Evolutionary conservation across 352 stramenopile species (phyloP).

Genomic region (Phytophthora hybrid): DNA sequence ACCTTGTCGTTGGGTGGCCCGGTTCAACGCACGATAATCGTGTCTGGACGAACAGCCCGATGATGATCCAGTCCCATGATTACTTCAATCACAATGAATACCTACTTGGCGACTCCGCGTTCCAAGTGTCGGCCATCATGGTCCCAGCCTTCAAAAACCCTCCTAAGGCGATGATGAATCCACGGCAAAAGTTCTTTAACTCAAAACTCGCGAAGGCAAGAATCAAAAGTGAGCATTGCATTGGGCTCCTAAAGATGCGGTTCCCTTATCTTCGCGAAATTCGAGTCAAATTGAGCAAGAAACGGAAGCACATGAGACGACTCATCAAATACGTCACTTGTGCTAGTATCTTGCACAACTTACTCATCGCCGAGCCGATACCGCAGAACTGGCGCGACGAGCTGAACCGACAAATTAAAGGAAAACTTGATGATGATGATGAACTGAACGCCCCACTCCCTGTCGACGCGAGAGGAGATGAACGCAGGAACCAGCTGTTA

Average conservation of each 20-base stretch:
- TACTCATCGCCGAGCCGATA: constrained; percentile 27
- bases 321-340: constrained; percentile 28
- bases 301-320: constrained; percentile 23
- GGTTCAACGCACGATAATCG: constrained; percentile 36
- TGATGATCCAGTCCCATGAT: not conserved
- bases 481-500: constrained; percentile 18
- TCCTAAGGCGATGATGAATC: constrained; percentile 13
- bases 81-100: constrained; percentile 33
- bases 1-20: constrained; percentile 33
- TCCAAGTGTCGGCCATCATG: constrained; percentile 27
- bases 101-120: constrained; percentile 32
- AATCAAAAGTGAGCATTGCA: constrained; percentile 40
- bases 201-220: constrained; percentile 21
- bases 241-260: constrained; percentile 33
- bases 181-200: constrained; percentile 31
- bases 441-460: constrained; percentile 24
- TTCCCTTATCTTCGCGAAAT: constrained; percentile 35
- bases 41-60: constrained; percentile 37
- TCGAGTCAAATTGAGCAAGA: constrained; percentile 20
- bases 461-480: constrained; percentile 3
- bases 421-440: constrained; percentile 23
- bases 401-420: constrained; percentile 1
- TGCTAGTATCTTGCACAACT: constrained; percentile 33
- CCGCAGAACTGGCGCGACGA: constrained; percentile 10
- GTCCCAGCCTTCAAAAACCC: constrained; percentile 34